Base-by-base conservation (phyloP, 805 yeast genomes). In the Metschnikowia vanudenii region DNA sequence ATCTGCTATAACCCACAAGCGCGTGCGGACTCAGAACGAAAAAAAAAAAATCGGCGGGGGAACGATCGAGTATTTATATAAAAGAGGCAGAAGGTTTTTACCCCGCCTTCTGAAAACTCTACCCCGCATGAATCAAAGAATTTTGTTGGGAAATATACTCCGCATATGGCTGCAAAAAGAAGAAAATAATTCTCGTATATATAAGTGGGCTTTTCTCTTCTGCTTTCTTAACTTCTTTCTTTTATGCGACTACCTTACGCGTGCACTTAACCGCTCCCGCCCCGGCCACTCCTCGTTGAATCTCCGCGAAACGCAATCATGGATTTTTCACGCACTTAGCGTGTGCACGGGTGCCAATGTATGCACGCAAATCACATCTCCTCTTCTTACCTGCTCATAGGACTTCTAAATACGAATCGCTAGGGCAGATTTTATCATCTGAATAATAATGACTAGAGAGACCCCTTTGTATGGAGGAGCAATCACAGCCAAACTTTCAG, bases 381-480 rank as follows among this genome's bases (percentile, higher is more conserved):
- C 7, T 26, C 28, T 26, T 26, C 28, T 34, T 17, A 34, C 20
- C 24, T 34, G 24, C 3, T 26, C 10, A 26, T 26, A 26, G 28
- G 28, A 26, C 14, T n/a, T 30, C 9, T 9, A 13, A 13, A 13
- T 10, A 13, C 14, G 33, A 30, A 29, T 29, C 14, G 32, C 32
- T 11, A 29, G 5, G 11, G 17, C 33, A 3, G 17, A 14, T 17
- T 17, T n/a, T n/a, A 9, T n/a, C 3, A 6, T n/a, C 17, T 14
- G 33, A 30, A 14, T 2, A 45, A 39, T 41, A 31, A 14, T 5
- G 26, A 14, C 18, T 26, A 40, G 10, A 32, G 31, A 31, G 19
- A 19, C 37, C 35, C 32, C 24, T 14, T 26, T 56, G 10, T 56
- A 50, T 60, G 98, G 98, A 0, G 98, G 97, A 1, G 94, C 96